Evolutionary conservation across 169 alveolate genomes (phyloP).

Genomic region (Cryptosporidium parvum): DNA sequence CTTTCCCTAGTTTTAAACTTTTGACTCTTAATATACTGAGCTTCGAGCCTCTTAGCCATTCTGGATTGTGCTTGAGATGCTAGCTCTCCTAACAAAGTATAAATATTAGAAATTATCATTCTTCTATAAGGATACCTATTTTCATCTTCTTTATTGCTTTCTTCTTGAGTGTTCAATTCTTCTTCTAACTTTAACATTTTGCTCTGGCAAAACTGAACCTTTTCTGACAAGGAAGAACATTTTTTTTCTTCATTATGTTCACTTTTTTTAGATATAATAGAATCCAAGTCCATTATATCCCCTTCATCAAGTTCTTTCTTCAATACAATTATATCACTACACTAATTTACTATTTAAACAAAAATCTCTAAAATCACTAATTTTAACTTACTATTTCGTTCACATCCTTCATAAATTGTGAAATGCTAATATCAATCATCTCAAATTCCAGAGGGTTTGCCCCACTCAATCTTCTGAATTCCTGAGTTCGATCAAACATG

Average conservation of each 20-base stretch:
- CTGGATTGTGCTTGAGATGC: slow-evolving; percentile 51
- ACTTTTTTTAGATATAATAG: background rate
- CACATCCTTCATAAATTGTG: slow-evolving; percentile 31
- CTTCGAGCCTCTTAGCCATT: slow-evolving; percentile 34
- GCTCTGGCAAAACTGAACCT: slow-evolving; percentile 53
- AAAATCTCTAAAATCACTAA: background rate
- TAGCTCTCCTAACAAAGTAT: slow-evolving; percentile 58
- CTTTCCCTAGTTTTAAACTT: slow-evolving; percentile 20
- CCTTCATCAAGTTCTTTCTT: slow-evolving; percentile 40
- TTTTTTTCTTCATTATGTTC: background rate
- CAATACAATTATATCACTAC: slow-evolving; percentile 19
- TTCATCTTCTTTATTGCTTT: background rate
- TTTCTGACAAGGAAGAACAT: slow-evolving; percentile 11
- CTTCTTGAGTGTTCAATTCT: background rate
- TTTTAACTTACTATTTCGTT: slow-evolving; percentile 53
- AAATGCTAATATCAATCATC: background rate
- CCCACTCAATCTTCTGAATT: slow-evolving; percentile 14
- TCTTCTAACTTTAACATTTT: slow-evolving; percentile 35
- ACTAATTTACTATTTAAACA: background rate
- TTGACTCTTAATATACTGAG: slow-evolving; percentile 23
- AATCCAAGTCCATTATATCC: slow-evolving; percentile 22
- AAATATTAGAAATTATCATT: slow-evolving; percentile 33
- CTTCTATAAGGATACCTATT: background rate
- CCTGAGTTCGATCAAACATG: slow-evolving; percentile 49
- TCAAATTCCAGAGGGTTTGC: slow-evolving; percentile 1